Evolutionary conservation across 371 early-diverging fungal genomes (phyloP), one percentile per base, ranked within the genome.

Genomic region (Circinella umbellata): DNA sequence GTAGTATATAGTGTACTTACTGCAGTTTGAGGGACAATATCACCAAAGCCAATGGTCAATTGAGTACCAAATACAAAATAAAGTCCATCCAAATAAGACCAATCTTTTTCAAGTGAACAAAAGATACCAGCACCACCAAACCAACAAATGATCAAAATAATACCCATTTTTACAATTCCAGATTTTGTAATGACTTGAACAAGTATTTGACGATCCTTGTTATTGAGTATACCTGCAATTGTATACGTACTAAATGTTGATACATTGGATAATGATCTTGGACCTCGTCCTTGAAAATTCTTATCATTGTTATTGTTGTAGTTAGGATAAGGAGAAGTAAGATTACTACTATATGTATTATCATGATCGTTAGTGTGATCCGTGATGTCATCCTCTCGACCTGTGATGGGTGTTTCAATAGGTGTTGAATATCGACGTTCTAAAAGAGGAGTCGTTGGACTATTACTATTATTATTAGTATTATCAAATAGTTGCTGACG

Each of bases 41-140:
- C 74, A 38, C 74, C 74, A 62, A 74, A 74, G 17, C 74, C 74
- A 55, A 74, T 70, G 4, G 74, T 74, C 18, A 74, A 48, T 39
- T 74, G 74, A 4, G 74, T 74, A 9, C 36, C 67, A 49, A 74
- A 74, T 18, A 67, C 64, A 53, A 73, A 73, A 27, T 73, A 73
- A 8, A 73, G 59, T 3, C 57, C 69, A 34, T 73, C 73, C 55
- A 73, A 15, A n/a, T 69, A 73, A 7, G 69, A 39, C 73, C 73
- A 73, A 53, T 73, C 67, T 7, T 62, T 27, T 34, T 73, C 73
- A 8, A 70, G 42, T 37, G 34, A 65, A 49, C 69, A 72, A 35
- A 74, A 74, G 9, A 74, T 46, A 5, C 70, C 70, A 11, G 74
- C 70, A 3, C 74, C 71, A 27, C 70, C 74, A 63, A 74, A 66